Evolutionary conservation across 441 rosid species (phyloP).

Genomic region (Jatropha podagrica): DNA sequence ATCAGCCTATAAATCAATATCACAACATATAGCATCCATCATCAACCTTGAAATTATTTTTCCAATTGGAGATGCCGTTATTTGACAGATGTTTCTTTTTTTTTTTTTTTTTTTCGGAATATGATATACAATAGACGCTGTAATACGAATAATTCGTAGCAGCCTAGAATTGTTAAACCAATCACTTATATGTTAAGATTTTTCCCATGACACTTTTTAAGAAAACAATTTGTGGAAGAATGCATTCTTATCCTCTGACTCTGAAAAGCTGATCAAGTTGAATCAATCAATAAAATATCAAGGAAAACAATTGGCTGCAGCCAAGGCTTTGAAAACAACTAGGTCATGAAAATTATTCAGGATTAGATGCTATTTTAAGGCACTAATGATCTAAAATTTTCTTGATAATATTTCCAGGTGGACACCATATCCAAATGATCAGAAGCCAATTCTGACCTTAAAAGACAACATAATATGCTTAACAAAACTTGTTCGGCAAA

Average conservation of each 20-base stretch:
- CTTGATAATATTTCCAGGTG: background rate
- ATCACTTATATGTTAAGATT: background rate
- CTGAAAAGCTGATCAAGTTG: background rate
- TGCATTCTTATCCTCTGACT: background rate
- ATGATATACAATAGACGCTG: background rate
- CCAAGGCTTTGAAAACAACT: background rate
- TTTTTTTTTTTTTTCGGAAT: too few species aligned
- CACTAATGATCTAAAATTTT: background rate
- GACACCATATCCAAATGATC: constrained; percentile 3
- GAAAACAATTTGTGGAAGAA: background rate
- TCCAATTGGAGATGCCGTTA: background rate
- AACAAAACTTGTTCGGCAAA: constrained; percentile 5
- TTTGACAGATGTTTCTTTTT: background rate
- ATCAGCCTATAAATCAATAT: background rate
- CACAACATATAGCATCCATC: background rate
- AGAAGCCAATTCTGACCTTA: background rate
- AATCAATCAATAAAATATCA: too few species aligned
- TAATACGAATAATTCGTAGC: background rate
- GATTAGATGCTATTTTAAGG: background rate
- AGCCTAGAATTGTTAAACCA: background rate
- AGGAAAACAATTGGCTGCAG: background rate
- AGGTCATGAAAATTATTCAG: background rate
- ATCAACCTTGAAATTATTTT: background rate
- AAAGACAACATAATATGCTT: background rate
- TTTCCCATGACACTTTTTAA: background rate